Evolutionary conservation across 495 filamentous ascomycete genomes (phyloP).

Genomic region (Aspergillus asperescens): DNA sequence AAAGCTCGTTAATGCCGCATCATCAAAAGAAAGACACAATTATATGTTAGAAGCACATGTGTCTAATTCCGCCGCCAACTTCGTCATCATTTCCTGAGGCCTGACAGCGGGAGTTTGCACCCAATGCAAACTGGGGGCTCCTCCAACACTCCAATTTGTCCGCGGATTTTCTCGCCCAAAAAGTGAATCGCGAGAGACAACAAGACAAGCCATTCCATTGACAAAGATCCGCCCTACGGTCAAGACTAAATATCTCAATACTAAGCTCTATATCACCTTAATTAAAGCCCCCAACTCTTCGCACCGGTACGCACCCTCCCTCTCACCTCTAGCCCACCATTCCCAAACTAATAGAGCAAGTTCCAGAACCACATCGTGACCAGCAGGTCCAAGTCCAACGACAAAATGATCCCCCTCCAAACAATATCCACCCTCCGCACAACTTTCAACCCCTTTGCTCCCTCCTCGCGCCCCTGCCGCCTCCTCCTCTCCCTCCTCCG

Average conservation of each 20-base stretch:
- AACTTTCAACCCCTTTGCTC: conserved; percentile 87
- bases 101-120: conserved; percentile 34
- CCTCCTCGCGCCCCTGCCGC: conserved; percentile 69
- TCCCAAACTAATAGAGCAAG: background rate
- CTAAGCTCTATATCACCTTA: background rate
- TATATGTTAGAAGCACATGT: background rate
- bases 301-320: background rate
- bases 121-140: conserved; percentile 22
- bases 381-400: background rate
- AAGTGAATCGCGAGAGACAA: conserved; percentile 1
- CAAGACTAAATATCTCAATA: background rate
- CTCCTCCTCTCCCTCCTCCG: conserved; percentile 79
- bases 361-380: background rate
- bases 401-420: conserved; percentile 60
- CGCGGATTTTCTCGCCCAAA: conserved; percentile 5
- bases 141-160: background rate
- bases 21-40: background rate
- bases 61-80: conserved; percentile 12
- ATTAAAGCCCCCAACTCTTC: background rate
- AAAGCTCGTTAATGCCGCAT: background rate
- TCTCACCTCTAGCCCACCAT: background rate
- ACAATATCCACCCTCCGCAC: conserved; percentile 73
- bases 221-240: background rate
- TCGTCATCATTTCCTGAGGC: conserved; percentile 20
- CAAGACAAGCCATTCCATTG: background rate